These are phyloP conservation scores for Neurospora sp. DNA, from an alignment of 495 filamentous ascomycete species.

Conservation along the genomic window DNA sequence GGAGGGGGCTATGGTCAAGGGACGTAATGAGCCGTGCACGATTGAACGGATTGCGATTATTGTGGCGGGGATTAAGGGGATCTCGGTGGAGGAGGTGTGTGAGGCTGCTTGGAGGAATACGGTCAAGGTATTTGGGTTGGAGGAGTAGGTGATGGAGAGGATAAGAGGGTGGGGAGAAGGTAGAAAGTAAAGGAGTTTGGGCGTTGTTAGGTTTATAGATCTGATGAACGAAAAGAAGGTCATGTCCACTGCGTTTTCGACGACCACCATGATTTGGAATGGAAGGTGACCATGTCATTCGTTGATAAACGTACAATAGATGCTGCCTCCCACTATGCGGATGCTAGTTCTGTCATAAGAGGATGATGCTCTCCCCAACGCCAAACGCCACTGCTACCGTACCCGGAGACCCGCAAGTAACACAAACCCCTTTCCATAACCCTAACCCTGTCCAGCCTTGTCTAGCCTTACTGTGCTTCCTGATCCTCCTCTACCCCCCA, in stretches of 20 bases:
- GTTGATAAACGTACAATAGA: no score
- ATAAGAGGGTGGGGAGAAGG: not conserved
- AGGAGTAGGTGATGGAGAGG: conserved; percentile 23
- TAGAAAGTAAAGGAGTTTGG: no score
- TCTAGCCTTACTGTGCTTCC: no score
- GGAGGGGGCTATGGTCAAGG: conserved; percentile 75
- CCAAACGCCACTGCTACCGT: not conserved
- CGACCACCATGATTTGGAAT: no score
- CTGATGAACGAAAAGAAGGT: no score
- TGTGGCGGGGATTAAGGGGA: conserved; percentile 73
- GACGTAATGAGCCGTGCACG: conserved; percentile 79
- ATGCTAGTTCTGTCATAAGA: no score
- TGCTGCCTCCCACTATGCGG: no score
- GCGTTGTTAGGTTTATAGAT: no score
- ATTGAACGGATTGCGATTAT: conserved; percentile 79
- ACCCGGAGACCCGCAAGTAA: not conserved
- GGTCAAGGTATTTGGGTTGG: conserved; percentile 67
- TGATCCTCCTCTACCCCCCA: no score
- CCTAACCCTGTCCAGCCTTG: not conserved
- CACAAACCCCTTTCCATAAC: not conserved
- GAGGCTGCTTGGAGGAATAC: conserved; percentile 85
- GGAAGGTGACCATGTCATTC: no score
- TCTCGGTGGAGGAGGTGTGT: conserved; percentile 68
- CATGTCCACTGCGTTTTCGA: no score
- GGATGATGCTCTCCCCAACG: not conserved